A percentile compares a stretch with the other conserved stretches of the same genome.
Conservation (phyloP, 129 eudicot species). For the Ambrosia artemisiifolia region DNA sequence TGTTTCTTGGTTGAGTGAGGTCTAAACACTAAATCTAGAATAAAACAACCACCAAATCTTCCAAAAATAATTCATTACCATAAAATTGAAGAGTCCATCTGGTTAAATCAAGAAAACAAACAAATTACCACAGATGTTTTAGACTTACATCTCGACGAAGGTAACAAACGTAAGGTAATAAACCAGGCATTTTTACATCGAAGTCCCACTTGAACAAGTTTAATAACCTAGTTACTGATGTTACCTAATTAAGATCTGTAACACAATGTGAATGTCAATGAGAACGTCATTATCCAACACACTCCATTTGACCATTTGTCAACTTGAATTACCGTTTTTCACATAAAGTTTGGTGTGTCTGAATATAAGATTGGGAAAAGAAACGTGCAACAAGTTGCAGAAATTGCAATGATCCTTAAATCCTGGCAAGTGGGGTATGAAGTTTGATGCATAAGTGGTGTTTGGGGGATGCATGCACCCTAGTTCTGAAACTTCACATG, state of each 20-base stretch:
- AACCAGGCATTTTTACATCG: neutral
- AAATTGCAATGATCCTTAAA: conserved; percentile 35
- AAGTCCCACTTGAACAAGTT: neutral
- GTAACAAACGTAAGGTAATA: neutral
- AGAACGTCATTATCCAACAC: neutral
- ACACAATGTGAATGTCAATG: neutral
- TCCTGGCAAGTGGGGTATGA: conserved; percentile 40
- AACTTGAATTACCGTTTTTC: neutral
- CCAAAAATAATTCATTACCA: neutral
- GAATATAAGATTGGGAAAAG: neutral
- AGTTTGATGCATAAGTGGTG: conserved; percentile 29
- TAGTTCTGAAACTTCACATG: conserved; percentile 35
- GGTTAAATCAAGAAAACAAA: neutral
- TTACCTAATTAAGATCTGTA: neutral
- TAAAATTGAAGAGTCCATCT: neutral
- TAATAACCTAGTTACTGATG: neutral
- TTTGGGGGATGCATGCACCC: conserved; percentile 40
- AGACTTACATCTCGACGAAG: neutral
- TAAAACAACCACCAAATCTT: conserved; percentile 24
- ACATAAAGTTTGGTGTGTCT: neutral
- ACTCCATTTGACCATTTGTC: neutral
- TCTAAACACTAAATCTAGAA: conserved; percentile 22
- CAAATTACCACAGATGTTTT: neutral
- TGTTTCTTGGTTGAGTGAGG: conserved; percentile 25
- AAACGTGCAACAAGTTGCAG: conserved; percentile 24